Conservation (phyloP, 106 monocot genomes). For the Acanthochlamys bracteata region DNA sequence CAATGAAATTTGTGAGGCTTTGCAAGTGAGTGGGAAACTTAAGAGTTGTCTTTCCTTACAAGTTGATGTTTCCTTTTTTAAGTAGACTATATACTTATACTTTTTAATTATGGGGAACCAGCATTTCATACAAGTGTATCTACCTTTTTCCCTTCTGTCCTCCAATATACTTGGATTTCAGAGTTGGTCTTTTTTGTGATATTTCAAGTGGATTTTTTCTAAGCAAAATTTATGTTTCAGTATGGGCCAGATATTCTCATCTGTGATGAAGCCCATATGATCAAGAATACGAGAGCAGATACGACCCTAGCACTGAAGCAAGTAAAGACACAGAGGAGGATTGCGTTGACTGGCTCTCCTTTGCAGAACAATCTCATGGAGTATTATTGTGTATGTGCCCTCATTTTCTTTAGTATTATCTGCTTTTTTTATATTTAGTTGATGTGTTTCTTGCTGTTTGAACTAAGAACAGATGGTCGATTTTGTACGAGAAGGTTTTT, state of each 20-base stretch:
- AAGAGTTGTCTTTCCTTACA: too few species aligned
- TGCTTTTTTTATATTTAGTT: constrained; percentile 1
- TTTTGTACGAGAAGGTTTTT: constrained; percentile 97
- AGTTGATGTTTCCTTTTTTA: too few species aligned
- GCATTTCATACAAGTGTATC: too few species aligned
- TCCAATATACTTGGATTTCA: too few species aligned
- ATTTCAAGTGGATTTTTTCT: too few species aligned
- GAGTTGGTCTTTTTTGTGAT: too few species aligned
- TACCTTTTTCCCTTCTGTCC: too few species aligned
- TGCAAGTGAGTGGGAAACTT: constrained; percentile 61
- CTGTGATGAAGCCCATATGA: constrained; percentile 99
- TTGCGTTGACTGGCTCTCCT: constrained; percentile 96
- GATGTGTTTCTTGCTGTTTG: constrained; percentile 6
- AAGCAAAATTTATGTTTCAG: constrained; percentile 35
- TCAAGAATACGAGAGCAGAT: constrained; percentile 93
- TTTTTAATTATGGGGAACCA: too few species aligned
- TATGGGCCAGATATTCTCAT: constrained; percentile 84
- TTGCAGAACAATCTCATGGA: constrained; percentile 99
- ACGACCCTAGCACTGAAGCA: constrained; percentile 80
- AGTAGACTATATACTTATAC: too few species aligned
- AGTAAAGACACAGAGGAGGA: constrained; percentile 86
- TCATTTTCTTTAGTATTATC: not conserved
- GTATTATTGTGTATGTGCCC: constrained; percentile 88
- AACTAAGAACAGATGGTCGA: constrained; percentile 84
- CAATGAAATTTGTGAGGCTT: constrained; percentile 44